Evolutionary conservation across 1,284 basidiomycete species (phyloP).

Genomic region (Boletus hoseneyae): DNA sequence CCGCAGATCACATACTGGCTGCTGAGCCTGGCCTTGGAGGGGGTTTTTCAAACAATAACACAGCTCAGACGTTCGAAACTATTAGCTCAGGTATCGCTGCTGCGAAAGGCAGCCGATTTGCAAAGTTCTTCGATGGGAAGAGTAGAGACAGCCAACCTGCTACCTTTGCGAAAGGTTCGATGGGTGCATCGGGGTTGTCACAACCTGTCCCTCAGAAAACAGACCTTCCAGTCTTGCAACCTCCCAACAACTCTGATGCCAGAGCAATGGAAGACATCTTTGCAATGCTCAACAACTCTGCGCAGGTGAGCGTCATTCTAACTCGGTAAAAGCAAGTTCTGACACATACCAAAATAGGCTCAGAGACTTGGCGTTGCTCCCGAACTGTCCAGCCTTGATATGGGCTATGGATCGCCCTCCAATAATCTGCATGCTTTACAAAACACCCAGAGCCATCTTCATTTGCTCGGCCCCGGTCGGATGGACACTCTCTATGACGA

Average conservation of each 20-base stretch:
- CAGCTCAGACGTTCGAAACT: constrained; percentile 33
- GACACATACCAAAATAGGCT: constrained; percentile 18
- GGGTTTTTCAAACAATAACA: constrained; percentile 18
- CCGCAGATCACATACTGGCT: constrained; percentile 22
- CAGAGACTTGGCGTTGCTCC: constrained; percentile 26
- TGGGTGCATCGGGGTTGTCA: constrained; percentile 39
- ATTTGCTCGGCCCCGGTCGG: constrained; percentile 39
- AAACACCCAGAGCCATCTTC: constrained; percentile 45
- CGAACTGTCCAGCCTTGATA: constrained; percentile 25
- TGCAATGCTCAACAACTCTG: constrained; percentile 40
- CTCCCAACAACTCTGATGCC: constrained; percentile 42
- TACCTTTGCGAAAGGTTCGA: constrained; percentile 39
- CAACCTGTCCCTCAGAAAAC: constrained; percentile 48
- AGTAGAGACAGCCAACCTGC: constrained; percentile 42
- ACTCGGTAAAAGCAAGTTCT: not conserved
- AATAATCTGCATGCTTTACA: constrained; percentile 31
- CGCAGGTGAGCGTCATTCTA: constrained; percentile 25
- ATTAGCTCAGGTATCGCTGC: constrained; percentile 40
- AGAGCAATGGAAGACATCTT: constrained; percentile 73
- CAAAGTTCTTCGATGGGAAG: constrained; percentile 80
- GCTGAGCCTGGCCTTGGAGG: constrained; percentile 20
- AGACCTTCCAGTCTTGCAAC: constrained; percentile 38
- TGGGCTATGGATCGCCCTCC: constrained; percentile 25
- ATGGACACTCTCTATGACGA: constrained; percentile 72
- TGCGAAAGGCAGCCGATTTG: constrained; percentile 73